These are phyloP conservation scores for Phanerodontia chrysosporium DNA, from an alignment of 768 basidiomycete species.

Conservation along the genomic window DNA sequence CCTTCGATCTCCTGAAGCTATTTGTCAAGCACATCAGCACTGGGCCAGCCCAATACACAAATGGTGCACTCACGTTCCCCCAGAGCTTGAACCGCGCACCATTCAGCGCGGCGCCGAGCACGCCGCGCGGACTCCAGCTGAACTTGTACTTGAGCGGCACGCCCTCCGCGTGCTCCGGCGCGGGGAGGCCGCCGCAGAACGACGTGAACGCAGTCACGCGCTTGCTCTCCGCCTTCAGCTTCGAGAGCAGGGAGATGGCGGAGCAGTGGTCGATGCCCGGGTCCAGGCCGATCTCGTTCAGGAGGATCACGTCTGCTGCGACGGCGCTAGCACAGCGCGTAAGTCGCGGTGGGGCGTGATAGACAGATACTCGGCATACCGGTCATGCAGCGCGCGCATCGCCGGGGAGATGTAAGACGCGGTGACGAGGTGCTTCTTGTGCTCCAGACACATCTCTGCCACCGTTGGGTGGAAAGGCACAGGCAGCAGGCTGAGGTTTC, in stretches of 20 bases:
- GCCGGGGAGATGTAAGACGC: slow-evolving; percentile 84
- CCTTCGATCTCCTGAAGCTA: slow-evolving; percentile 51
- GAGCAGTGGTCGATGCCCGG: slow-evolving; percentile 90
- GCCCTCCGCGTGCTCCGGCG: slow-evolving; percentile 53
- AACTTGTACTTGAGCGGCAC: slow-evolving; percentile 89
- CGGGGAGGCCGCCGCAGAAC: slow-evolving; percentile 91
- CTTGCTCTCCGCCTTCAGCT: slow-evolving; percentile 47
- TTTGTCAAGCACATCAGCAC: not conserved
- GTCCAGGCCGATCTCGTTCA: slow-evolving; percentile 90
- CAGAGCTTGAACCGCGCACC: slow-evolving; percentile 60
- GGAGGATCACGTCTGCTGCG: slow-evolving; percentile 59
- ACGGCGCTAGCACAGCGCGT: slow-evolving; percentile 44
- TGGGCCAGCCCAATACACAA: not conserved
- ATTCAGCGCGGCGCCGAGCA: slow-evolving; percentile 77
- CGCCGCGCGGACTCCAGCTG: slow-evolving; percentile 89
- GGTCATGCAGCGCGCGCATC: slow-evolving; percentile 62
- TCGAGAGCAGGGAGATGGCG: slow-evolving; percentile 64
- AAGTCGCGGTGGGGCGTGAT: not conserved
- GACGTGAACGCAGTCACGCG: slow-evolving; percentile 71
- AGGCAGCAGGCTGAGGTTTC: slow-evolving; percentile 65
- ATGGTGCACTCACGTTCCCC: slow-evolving; percentile 41
- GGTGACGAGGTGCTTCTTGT: slow-evolving; percentile 77
- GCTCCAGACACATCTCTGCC: slow-evolving; percentile 68
- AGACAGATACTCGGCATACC: no score
- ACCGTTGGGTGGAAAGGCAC: slow-evolving; percentile 66